phyloP scores from a whole-genome alignment of 2,329 filamentous ascomycete species.

The Lecanicillium sp. region DNA sequence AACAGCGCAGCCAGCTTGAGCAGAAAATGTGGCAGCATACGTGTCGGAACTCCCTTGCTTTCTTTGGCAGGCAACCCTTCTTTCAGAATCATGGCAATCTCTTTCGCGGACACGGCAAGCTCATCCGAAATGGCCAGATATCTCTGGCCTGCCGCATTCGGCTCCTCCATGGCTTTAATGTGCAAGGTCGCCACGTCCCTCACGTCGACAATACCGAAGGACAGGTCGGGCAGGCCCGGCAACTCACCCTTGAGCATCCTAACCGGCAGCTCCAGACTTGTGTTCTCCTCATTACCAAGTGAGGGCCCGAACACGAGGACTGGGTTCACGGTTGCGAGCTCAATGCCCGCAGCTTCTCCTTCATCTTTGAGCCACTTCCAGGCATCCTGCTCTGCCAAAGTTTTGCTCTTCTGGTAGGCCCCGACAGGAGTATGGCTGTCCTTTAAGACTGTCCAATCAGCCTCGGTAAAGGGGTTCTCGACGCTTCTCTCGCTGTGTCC shows the following conservation, averaged over 20 bases:
- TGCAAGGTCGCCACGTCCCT: constrained; percentile 14
- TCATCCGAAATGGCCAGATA: constrained; percentile 8
- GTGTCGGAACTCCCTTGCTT: not conserved
- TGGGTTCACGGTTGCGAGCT: constrained; percentile 10
- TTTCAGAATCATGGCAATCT: constrained; percentile 2
- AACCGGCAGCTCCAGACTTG: constrained; percentile 16
- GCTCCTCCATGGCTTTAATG: constrained; percentile 6
- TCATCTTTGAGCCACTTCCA: constrained; percentile 12
- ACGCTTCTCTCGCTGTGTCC: constrained; percentile 1
- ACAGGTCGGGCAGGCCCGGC: constrained; percentile 17
- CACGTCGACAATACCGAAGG: constrained; percentile 15
- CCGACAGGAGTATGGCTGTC: not conserved
- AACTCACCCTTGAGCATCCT: constrained; percentile 16
- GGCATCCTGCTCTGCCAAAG: constrained; percentile 10
- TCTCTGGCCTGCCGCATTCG: constrained; percentile 4
- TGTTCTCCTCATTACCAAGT: constrained; percentile 5
- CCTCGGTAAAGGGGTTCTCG: constrained; percentile 2
- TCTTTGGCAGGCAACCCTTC: not conserved
- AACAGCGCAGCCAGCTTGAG: not conserved
- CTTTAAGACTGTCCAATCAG: constrained; percentile 2
- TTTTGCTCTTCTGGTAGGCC: constrained; percentile 10
- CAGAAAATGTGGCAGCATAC: not conserved
- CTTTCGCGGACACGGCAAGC: not conserved
- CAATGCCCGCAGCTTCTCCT: not conserved
- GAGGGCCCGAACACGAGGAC: constrained; percentile 11